Conservation (phyloP, 345 rosid genomes). For the Hibiscus tridactylites region DNA sequence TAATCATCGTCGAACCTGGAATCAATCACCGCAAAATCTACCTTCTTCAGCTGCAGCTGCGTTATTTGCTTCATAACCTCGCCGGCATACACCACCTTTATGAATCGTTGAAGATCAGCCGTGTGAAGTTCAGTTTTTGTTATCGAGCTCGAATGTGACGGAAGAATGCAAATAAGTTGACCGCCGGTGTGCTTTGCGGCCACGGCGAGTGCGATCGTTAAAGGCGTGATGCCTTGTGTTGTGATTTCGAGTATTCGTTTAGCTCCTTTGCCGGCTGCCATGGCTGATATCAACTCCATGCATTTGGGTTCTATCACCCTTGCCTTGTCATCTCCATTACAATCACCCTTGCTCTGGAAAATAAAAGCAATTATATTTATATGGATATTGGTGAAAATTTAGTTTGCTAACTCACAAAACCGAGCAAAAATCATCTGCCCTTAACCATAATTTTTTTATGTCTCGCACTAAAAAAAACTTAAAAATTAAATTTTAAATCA, state of each 20-base stretch:
- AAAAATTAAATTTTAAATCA: too few relatives aligned
- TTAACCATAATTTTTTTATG: too few relatives aligned
- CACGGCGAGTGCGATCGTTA: constrained; percentile 3
- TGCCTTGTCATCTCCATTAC: background rate
- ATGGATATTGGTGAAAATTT: too few relatives aligned
- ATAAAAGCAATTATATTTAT: too few relatives aligned
- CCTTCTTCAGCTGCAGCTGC: background rate
- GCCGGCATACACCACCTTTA: background rate
- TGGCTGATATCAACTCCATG: constrained; percentile 11
- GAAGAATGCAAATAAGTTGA: constrained; percentile 3
- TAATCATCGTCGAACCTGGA: background rate
- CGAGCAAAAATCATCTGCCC: too few relatives aligned
- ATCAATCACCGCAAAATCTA: constrained; percentile 7
- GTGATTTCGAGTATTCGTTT: constrained; percentile 3
- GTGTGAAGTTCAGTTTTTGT: background rate
- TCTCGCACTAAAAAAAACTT: too few relatives aligned
- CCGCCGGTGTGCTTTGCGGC: constrained; percentile 11
- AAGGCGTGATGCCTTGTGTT: constrained; percentile 8
- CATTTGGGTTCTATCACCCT: background rate
- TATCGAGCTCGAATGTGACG: background rate
- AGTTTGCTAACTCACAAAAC: too few relatives aligned
- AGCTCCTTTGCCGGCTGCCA: constrained; percentile 8
- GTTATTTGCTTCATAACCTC: background rate
- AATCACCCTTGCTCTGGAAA: background rate
- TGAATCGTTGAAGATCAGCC: background rate